Percentiles rank a stretch among this genome's conserved stretches.
These are phyloP conservation scores for Sarcodon aspratus DNA, from an alignment of 768 basidiomycete genomes.

Conservation along the genomic window DNA sequence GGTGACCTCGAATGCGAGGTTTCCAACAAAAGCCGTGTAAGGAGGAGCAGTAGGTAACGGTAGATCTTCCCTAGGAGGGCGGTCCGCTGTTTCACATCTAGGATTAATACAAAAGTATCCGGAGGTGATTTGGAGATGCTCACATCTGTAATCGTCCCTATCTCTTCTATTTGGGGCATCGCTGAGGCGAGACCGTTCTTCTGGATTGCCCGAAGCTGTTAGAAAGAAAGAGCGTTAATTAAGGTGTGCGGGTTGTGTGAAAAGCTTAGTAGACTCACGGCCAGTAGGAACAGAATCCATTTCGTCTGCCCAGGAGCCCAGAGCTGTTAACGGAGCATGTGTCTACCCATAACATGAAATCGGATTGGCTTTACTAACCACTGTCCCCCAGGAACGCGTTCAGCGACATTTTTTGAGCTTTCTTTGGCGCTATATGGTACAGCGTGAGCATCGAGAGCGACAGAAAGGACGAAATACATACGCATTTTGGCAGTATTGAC, in stretches of 20 bases:
- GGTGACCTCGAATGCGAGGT: slow-evolving; percentile 85
- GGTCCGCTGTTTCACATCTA: slow-evolving; percentile 32
- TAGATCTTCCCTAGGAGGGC: slow-evolving; percentile 77
- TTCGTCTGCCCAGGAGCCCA: slow-evolving; percentile 98
- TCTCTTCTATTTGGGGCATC: slow-evolving; percentile 58
- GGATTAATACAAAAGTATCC: slow-evolving; percentile 4
- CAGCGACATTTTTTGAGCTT: slow-evolving; percentile 86
- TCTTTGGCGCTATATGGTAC: slow-evolving; percentile 63
- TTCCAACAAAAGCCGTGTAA: slow-evolving; percentile 95
- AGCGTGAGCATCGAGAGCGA: neutral
- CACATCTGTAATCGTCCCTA: slow-evolving; percentile 45
- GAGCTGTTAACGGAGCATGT: slow-evolving; percentile 30
- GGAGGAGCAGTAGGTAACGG: slow-evolving; percentile 94
- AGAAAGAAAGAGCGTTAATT: slow-evolving; percentile 6
- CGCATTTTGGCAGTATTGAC: slow-evolving; percentile 16
- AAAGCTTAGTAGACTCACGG: slow-evolving; percentile 48
- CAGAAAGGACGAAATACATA: slow-evolving; percentile 3
- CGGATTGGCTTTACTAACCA: slow-evolving; percentile 36
- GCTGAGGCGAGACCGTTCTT: slow-evolving; percentile 38
- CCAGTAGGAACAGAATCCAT: slow-evolving; percentile 90
- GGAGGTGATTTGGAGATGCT: slow-evolving; percentile 15
- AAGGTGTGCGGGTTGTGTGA: slow-evolving; percentile 2
- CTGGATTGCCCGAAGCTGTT: slow-evolving; percentile 66
- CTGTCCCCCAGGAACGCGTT: slow-evolving; percentile 87
- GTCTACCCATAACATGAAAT: slow-evolving; percentile 5